Evolutionary conservation across 2,329 filamentous ascomycete genomes (phyloP).

Genomic region (Pseudomassariella vexata): DNA sequence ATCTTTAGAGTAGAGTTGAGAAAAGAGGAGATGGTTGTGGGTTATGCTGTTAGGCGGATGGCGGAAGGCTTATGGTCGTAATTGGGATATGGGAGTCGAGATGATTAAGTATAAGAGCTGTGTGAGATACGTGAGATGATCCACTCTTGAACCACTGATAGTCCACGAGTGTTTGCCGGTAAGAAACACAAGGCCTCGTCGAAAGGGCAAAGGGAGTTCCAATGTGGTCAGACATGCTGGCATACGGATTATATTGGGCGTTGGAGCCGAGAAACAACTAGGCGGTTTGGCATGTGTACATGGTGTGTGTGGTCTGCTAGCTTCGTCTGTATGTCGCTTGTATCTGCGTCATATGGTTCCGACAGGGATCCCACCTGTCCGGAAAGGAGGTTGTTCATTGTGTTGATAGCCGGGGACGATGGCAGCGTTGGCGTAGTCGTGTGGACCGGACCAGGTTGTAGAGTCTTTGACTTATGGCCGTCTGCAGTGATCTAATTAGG

Average conservation of each 20-base stretch:
- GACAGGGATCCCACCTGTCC: constrained; percentile 26
- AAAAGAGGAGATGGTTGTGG: constrained; percentile 4
- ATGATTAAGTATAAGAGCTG: constrained; percentile 8
- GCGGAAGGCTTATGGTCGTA: neutral
- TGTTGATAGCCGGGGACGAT: constrained; percentile 16
- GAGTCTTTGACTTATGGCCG: constrained; percentile 21
- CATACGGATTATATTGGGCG: constrained; percentile 28
- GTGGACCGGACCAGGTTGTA: constrained; percentile 19
- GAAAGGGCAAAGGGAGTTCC: constrained; percentile 22
- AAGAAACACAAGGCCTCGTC: constrained; percentile 19
- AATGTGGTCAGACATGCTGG: constrained; percentile 21
- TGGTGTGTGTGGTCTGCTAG: constrained; percentile 22
- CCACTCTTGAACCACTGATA: constrained; percentile 5
- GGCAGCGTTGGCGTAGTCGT: constrained; percentile 7
- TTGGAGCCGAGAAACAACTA: constrained; percentile 29
- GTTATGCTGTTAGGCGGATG: constrained; percentile 2
- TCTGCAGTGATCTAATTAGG: constrained; percentile 21
- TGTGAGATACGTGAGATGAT: constrained; percentile 5
- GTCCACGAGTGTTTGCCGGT: constrained; percentile 21
- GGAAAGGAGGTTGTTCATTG: constrained; percentile 24
- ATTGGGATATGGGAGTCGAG: neutral
- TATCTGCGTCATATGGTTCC: constrained; percentile 30
- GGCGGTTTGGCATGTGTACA: constrained; percentile 28
- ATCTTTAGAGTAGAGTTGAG: constrained; percentile 16
- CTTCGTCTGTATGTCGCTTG: constrained; percentile 26